Evolutionary conservation across 2,329 filamentous ascomycete genomes (phyloP).

Genomic region (Fusarium verrucosum): DNA sequence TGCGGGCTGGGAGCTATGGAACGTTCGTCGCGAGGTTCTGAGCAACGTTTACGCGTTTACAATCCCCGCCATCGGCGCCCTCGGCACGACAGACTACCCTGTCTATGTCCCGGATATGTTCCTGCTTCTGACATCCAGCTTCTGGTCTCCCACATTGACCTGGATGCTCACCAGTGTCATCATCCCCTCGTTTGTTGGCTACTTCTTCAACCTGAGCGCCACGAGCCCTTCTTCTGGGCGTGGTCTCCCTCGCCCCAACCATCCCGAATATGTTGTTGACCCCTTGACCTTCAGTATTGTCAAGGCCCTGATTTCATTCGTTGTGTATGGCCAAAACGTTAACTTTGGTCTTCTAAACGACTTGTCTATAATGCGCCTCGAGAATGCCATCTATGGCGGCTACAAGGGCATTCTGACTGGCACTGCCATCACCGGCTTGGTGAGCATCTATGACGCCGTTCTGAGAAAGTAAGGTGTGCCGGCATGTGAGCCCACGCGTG

Average conservation of each 20-base stretch:
- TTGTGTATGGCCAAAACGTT: slow-evolving; percentile 77
- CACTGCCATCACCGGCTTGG: slow-evolving; percentile 71
- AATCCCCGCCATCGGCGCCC: slow-evolving; percentile 67
- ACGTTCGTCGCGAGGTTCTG: slow-evolving; percentile 75
- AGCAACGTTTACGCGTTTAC: slow-evolving; percentile 77
- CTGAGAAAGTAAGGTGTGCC: slow-evolving; percentile 68
- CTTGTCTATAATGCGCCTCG: slow-evolving; percentile 69
- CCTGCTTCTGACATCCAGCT: slow-evolving; percentile 75
- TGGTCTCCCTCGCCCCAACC: slow-evolving; percentile 53
- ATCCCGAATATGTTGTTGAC: slow-evolving; percentile 72
- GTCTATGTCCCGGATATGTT: slow-evolving; percentile 84
- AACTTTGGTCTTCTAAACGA: slow-evolving; percentile 70
- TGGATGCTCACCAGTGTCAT: slow-evolving; percentile 79
- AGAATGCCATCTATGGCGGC: slow-evolving; percentile 74
- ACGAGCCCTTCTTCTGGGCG: slow-evolving; percentile 55
- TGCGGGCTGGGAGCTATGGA: slow-evolving; percentile 73
- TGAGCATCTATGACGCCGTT: slow-evolving; percentile 81
- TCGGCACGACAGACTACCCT: slow-evolving; percentile 66
- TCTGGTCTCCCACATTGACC: slow-evolving; percentile 83
- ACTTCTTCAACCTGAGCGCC: slow-evolving; percentile 88
- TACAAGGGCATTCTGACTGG: slow-evolving; percentile 76
- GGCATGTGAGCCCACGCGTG: not conserved
- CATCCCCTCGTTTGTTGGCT: slow-evolving; percentile 76
- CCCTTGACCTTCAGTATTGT: slow-evolving; percentile 89
- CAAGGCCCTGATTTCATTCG: slow-evolving; percentile 83